Conservation (phyloP, 208 protist species). For the Novymonas esmeraldas region DNA sequence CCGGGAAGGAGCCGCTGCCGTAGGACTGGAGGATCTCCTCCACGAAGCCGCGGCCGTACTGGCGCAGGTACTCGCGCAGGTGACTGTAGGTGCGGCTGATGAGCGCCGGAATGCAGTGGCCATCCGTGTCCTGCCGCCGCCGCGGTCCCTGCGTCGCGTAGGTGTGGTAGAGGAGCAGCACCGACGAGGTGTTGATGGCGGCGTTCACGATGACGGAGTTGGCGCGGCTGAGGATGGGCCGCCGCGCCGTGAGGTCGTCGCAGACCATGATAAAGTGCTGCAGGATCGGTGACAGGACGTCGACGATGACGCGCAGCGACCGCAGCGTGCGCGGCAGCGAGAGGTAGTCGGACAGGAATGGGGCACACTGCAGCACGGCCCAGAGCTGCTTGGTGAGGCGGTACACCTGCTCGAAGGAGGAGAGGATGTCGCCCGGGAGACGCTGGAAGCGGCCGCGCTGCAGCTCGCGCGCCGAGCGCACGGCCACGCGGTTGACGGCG, state of each 20-base stretch:
- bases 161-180: constrained; percentile 72
- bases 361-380: constrained; percentile 66
- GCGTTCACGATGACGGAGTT: constrained; percentile 84
- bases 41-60: constrained; percentile 55
- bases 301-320: constrained; percentile 72
- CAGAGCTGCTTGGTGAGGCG: constrained; percentile 77
- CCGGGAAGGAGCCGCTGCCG: constrained; percentile 20
- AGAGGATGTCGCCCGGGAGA: constrained; percentile 74
- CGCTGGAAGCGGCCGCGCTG: constrained; percentile 81
- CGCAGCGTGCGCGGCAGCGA: constrained; percentile 49
- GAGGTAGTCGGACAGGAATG: constrained; percentile 83
- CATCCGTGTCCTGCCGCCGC: constrained; percentile 10
- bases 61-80: constrained; percentile 45
- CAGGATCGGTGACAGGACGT: constrained; percentile 76
- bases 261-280: constrained; percentile 89
- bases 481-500: constrained; percentile 50
- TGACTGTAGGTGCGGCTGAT: constrained; percentile 51
- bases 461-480: constrained; percentile 62
- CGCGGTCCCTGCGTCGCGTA: constrained; percentile 31
- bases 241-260: constrained; percentile 52
- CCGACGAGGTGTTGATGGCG: constrained; percentile 60
- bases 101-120: constrained; percentile 41
- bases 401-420: constrained; percentile 76
- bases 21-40: constrained; percentile 37
- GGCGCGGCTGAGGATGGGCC: constrained; percentile 70